Conservation (phyloP, 1,284 basidiomycete genomes). For the Sporisorium iseilematis-ciliati region DNA sequence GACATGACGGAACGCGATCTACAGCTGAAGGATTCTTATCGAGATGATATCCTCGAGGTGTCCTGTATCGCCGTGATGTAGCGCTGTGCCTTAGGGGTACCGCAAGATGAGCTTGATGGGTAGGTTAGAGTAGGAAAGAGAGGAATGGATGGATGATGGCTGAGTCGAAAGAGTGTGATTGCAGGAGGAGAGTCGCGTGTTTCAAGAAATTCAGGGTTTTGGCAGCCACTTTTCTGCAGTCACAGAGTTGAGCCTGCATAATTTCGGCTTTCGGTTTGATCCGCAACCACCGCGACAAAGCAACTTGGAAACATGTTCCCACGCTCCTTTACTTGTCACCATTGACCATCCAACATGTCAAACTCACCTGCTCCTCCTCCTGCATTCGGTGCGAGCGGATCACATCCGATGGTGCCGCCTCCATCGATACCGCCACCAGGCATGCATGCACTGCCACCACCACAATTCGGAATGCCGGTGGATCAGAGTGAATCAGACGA, state of each 20-base stretch:
- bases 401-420: constrained; percentile 4
- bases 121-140: not conserved
- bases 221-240: constrained; percentile 10
- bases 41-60: not conserved
- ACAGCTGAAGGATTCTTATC: not conserved
- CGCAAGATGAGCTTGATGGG: not conserved
- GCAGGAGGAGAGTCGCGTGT: not conserved
- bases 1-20: constrained; percentile 27
- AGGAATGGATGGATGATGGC: constrained; percentile 22
- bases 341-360: constrained; percentile 13
- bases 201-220: constrained; percentile 20
- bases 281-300: not conserved
- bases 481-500: constrained; percentile 26
- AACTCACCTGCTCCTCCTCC: constrained; percentile 28
- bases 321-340: not conserved
- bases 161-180: constrained; percentile 13
- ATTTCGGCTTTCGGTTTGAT: constrained; percentile 17
- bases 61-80: not conserved
- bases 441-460: constrained; percentile 22
- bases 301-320: not conserved
- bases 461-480: constrained; percentile 27
- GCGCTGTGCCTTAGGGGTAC: not conserved
- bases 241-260: constrained; percentile 23
- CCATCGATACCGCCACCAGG: constrained; percentile 33
- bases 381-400: constrained; percentile 13